Conservation (phyloP, 768 basidiomycete genomes). For the Albatrellus ellisii region DNA sequence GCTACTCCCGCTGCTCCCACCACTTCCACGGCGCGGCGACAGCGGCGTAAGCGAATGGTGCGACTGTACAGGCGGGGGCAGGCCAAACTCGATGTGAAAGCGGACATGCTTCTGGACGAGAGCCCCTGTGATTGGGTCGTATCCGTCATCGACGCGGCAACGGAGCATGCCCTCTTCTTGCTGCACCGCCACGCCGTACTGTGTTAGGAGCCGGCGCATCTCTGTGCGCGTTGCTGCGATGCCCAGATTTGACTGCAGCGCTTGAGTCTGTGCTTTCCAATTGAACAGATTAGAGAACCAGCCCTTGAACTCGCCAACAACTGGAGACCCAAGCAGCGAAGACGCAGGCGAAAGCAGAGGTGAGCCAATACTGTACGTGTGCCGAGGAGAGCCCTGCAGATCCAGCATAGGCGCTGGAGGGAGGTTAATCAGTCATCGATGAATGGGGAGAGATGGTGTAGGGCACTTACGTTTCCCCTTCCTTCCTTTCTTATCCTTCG, state of each 20-base stretch:
- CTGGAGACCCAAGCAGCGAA: constrained; percentile 43
- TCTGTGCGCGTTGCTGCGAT: constrained; percentile 50
- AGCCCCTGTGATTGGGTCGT: constrained; percentile 26
- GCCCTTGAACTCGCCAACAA: constrained; percentile 72
- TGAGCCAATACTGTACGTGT: constrained; percentile 30
- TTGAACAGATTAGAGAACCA: constrained; percentile 96
- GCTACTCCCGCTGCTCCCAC: constrained; percentile 16
- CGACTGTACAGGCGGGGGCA: constrained; percentile 9
- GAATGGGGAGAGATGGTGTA: neutral
- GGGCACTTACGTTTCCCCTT: constrained; percentile 41
- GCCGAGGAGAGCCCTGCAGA: constrained; percentile 32
- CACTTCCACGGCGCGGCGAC: constrained; percentile 14
- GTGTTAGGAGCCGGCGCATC: constrained; percentile 48
- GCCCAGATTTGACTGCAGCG: constrained; percentile 44
- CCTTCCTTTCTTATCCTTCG: constrained; percentile 36
- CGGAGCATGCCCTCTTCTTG: constrained; percentile 40
- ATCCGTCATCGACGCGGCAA: constrained; percentile 38
- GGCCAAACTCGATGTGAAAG: constrained; percentile 72
- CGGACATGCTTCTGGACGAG: constrained; percentile 58
- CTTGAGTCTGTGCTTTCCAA: constrained; percentile 58
- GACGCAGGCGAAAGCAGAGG: constrained; percentile 30
- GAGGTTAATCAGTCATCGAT: constrained; percentile 5
- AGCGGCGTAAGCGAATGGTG: neutral
- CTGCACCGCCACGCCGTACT: constrained; percentile 47
- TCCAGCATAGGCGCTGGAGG: constrained; percentile 43